Evolutionary conservation across 1,139 yeast genomes (phyloP).

Genomic region (Komagataea norvegica): DNA sequence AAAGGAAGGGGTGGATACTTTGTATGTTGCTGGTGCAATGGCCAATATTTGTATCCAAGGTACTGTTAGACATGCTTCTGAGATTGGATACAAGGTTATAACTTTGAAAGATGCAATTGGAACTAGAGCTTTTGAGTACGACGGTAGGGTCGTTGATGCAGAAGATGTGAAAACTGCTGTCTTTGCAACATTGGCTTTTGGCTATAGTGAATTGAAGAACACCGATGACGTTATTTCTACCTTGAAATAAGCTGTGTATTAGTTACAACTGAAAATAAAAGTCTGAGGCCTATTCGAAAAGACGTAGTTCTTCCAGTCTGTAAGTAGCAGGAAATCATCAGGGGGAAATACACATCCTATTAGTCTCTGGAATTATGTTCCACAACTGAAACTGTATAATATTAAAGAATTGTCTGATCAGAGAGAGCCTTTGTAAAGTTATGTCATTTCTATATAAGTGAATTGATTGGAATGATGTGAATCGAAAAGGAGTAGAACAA

Average conservation of each 20-base stretch:
- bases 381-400: no score
- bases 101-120: constrained; percentile 18
- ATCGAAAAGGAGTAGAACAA: no score
- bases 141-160: constrained; percentile 13
- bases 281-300: no score
- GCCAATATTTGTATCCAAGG: constrained; percentile 20
- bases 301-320: no score
- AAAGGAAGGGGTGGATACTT: constrained; percentile 6
- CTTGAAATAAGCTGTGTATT: constrained; percentile 1
- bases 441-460: no score
- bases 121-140: constrained; percentile 16
- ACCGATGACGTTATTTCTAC: constrained; percentile 12
- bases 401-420: no score
- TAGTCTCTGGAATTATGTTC: no score
- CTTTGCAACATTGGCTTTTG: constrained; percentile 18
- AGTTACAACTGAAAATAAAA: no score
- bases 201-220: constrained; percentile 12
- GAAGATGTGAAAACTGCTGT: constrained; percentile 13
- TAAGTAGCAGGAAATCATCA: no score
- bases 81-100: constrained; percentile 15
- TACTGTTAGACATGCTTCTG: constrained; percentile 17
- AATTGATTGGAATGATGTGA: no score
- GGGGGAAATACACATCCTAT: no score
- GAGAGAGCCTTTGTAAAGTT: no score
- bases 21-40: constrained; percentile 19